Percentiles rank a stretch among this genome's conserved stretches.
Conservation (phyloP, 2,329 filamentous ascomycete species). For the Phoma sp. region DNA sequence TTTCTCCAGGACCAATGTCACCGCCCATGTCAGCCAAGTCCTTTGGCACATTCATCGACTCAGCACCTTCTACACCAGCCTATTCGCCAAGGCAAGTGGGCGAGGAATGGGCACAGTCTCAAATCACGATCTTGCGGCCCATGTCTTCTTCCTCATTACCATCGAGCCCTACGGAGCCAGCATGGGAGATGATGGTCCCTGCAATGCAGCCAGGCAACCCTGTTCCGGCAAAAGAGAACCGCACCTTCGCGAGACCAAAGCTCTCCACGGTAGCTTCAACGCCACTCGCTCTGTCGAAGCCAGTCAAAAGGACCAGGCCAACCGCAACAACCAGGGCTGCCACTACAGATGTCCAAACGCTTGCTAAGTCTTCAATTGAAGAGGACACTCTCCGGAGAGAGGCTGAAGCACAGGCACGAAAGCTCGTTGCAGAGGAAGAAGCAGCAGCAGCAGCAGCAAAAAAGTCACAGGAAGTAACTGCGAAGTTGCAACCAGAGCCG, state of each 20-base stretch:
- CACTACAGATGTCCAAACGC: slow-evolving; percentile 4
- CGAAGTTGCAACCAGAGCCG: slow-evolving; percentile 18
- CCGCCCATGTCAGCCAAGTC: slow-evolving; percentile 48
- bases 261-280: background rate
- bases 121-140: slow-evolving; percentile 38
- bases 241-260: background rate
- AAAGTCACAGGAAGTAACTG: slow-evolving; percentile 8
- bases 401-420: slow-evolving; percentile 20
- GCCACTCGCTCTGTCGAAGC: slow-evolving; percentile 21
- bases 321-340: slow-evolving; percentile 8
- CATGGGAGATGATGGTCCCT: slow-evolving; percentile 44
- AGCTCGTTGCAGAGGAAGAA: slow-evolving; percentile 22
- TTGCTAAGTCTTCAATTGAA: slow-evolving; percentile 1
- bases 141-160: slow-evolving; percentile 37
- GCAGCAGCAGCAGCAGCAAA: background rate
- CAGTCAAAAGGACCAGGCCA: slow-evolving; percentile 19
- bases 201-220: slow-evolving; percentile 16
- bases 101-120: slow-evolving; percentile 38
- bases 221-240: slow-evolving; percentile 2
- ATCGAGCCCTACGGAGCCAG: slow-evolving; percentile 38
- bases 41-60: slow-evolving; percentile 48
- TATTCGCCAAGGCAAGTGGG: slow-evolving; percentile 39
- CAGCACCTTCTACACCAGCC: slow-evolving; percentile 48
- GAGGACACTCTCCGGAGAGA: slow-evolving; percentile 24
- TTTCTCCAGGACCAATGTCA: slow-evolving; percentile 36